Conservation (phyloP, 1,139 yeast genomes). For the Yamadazyma siamensis region DNA sequence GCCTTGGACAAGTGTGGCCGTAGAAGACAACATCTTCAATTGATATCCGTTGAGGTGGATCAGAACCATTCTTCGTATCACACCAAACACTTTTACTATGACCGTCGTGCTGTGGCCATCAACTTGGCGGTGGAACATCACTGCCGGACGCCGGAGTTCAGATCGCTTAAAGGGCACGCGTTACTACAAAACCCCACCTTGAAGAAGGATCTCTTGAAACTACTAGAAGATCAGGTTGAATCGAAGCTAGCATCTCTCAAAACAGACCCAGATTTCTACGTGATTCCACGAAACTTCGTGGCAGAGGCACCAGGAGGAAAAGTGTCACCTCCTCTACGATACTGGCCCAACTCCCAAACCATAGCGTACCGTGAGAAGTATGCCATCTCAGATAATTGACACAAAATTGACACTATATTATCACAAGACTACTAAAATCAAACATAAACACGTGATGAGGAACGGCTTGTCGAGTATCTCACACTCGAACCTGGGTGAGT, state of each 20-base stretch:
- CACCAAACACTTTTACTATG: constrained; percentile 28
- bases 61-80: constrained; percentile 10
- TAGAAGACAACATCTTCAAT: constrained; percentile 11
- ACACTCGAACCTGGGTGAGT: no score
- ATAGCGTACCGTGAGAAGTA: constrained; percentile 26
- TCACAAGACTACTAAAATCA: no score
- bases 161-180: no score
- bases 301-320: constrained; percentile 27
- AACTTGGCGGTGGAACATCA: constrained; percentile 39
- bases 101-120: constrained; percentile 48
- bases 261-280: constrained; percentile 12
- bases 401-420: no score
- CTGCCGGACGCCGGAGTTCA: constrained; percentile 12
- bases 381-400: no score
- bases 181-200: no score
- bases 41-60: constrained; percentile 8
- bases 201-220: no score
- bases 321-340: constrained; percentile 18
- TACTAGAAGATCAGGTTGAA: no score
- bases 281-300: constrained; percentile 25
- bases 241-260: no score
- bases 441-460: no score
- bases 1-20: constrained; percentile 77
- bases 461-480: no score
- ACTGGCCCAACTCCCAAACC: constrained; percentile 40